Conservation (phyloP, 2,329 filamentous ascomycete genomes). For the Graphilbum ipis-grandicollis region DNA sequence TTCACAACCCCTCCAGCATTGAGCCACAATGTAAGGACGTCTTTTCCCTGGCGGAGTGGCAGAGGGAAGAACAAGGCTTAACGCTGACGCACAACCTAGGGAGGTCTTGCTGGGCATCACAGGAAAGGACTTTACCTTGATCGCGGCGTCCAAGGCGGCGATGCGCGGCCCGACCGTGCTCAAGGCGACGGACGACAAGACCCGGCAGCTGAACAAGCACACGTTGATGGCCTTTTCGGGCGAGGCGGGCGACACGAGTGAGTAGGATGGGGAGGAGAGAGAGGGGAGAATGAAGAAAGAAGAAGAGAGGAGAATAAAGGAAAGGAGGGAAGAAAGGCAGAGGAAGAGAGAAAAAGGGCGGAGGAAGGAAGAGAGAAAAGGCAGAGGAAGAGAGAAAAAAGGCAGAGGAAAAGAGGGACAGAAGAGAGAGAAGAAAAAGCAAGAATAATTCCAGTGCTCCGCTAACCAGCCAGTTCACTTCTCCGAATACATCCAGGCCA, state of each 20-base stretch:
- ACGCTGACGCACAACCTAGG: slow-evolving; percentile 34
- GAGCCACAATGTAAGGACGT: neutral
- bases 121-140: slow-evolving; percentile 97
- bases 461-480: slow-evolving; percentile 60
- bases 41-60: neutral
- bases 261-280: too few species aligned
- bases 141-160: slow-evolving; percentile 92
- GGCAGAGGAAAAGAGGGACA: too few species aligned
- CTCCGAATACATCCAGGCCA: slow-evolving; percentile 97
- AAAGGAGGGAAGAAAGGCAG: too few species aligned
- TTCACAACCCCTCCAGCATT: too few species aligned
- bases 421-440: too few species aligned
- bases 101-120: slow-evolving; percentile 97
- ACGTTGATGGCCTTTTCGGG: slow-evolving; percentile 91
- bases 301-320: too few species aligned
- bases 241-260: slow-evolving; percentile 92
- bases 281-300: too few species aligned
- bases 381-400: too few species aligned
- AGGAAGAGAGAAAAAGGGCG: too few species aligned
- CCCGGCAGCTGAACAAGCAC: slow-evolving; percentile 76
- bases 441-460: neutral
- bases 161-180: slow-evolving; percentile 96
- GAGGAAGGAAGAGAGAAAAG: too few species aligned
- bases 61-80: too few species aligned
- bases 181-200: slow-evolving; percentile 95